Evolutionary conservation across 2,329 filamentous ascomycete species (phyloP), one percentile per base, ranked within the genome.

Genomic region (Bipolaris sorokiniana): DNA sequence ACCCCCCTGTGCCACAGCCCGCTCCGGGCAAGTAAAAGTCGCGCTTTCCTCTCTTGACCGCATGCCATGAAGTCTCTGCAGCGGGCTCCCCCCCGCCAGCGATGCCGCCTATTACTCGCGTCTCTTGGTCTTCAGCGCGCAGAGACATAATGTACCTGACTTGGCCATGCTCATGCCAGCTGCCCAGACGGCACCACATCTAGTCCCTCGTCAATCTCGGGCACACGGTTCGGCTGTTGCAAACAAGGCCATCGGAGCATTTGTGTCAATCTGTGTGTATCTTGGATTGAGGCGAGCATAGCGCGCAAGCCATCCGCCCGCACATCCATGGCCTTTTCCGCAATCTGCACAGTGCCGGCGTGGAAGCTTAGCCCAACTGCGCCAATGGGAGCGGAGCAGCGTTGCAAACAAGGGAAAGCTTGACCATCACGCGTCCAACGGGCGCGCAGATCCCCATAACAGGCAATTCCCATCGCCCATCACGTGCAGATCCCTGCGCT

Each of bases 391-490:
- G 51, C 54, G 33, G 31, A 41, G 48, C 48, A 50, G 44, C 63
- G 54, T 50, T 51, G 48, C 69, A 34, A 59, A 70, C 67, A 49
- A 59, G 67, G 70, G 57, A 41, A 74, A 65, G 46, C 62, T 54
- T 58, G 54, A 49, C 57, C 28, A 57, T 76, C 73, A 76, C 69
- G 72, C 73, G 73, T 65, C 58, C 67, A 74, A 75, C 68, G 70
- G 67, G 49, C 64, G 51, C 71, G 73, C 68, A 72, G 69, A 76
- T 76, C 70, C 48, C 62, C 63, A 48, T 26, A 56, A 61, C 45
- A 47, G 56, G 37, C 42, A 54, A 58, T 51, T 28, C 34, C 48
- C 53, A 61, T 52, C 53, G 49, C 51, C 48, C 56, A 50, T 56
- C 48, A 51, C 41, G 51, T 45, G 59, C 48, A 46, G 59, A 66